These are phyloP conservation scores for Sporothrix euskadiensis DNA, from an alignment of 2,329 filamentous ascomycete genomes.

Conservation along the genomic window DNA sequence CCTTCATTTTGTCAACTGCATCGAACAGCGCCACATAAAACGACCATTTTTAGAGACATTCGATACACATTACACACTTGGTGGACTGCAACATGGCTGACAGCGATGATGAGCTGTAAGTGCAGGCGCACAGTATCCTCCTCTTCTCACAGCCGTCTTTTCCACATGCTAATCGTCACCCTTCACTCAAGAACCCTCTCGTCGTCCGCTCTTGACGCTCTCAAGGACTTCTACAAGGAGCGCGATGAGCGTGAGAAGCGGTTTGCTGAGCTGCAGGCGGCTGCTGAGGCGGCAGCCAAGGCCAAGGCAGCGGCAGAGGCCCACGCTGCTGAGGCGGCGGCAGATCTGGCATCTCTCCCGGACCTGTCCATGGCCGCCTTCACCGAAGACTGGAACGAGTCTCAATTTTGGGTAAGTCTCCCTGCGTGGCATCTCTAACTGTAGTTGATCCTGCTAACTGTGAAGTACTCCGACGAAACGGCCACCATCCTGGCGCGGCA, in stretches of 20 bases:
- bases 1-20: background rate
- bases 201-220: slow-evolving; percentile 63
- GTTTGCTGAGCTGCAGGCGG: slow-evolving; percentile 66
- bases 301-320: slow-evolving; percentile 42
- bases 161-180: background rate
- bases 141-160: background rate
- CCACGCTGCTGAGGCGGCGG: slow-evolving; percentile 48
- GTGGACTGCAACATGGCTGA: slow-evolving; percentile 27
- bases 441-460: background rate
- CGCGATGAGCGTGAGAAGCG: slow-evolving; percentile 65
- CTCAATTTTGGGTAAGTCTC: slow-evolving; percentile 72
- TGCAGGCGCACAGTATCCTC: background rate
- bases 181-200: slow-evolving; percentile 59
- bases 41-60: background rate
- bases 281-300: slow-evolving; percentile 51
- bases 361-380: slow-evolving; percentile 66
- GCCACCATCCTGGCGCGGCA: slow-evolving; percentile 63
- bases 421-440: background rate
- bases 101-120: slow-evolving; percentile 52
- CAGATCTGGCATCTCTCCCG: slow-evolving; percentile 34
- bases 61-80: background rate
- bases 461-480: slow-evolving; percentile 70
- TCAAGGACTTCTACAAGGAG: slow-evolving; percentile 73
- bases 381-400: slow-evolving; percentile 78
- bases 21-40: background rate